Conservation (phyloP, 129 eudicot species). For the Gnaphalium uliginosum region DNA sequence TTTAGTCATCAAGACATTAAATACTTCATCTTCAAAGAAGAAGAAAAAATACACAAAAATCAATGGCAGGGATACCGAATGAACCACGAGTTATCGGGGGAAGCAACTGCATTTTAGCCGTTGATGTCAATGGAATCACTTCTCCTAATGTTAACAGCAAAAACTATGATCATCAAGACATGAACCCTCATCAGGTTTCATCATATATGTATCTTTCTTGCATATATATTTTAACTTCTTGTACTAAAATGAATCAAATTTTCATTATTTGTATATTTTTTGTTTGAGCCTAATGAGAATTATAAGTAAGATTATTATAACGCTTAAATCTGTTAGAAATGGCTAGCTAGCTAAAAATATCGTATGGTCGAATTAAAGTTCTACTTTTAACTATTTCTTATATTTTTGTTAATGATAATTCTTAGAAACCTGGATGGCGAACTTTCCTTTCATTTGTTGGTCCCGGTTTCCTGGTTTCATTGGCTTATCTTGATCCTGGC, state of each 20-base stretch:
- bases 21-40: constrained; percentile 6
- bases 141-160: constrained; percentile 13
- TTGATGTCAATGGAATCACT: constrained; percentile 29
- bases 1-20: not conserved
- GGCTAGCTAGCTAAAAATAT: not conserved
- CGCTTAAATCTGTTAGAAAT: not conserved
- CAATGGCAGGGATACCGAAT: constrained; percentile 41
- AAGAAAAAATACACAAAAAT: not conserved
- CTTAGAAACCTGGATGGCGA: constrained; percentile 83
- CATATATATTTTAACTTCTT: not conserved
- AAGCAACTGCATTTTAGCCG: constrained; percentile 53
- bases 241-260: not conserved
- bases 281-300: not conserved
- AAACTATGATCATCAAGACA: constrained; percentile 37
- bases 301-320: not conserved
- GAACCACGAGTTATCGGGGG: constrained; percentile 45
- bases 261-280: not conserved
- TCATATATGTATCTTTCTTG: not conserved
- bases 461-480: constrained; percentile 94
- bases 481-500: constrained; percentile 97
- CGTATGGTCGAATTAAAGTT: too few relatives aligned
- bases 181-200: constrained; percentile 37
- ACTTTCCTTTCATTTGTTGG: constrained; percentile 75
- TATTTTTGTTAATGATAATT: constrained; percentile 4
- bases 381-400: not conserved